Base-by-base conservation (phyloP, 2,329 filamentous ascomycete genomes). In the Calonectria naviculata region DNA sequence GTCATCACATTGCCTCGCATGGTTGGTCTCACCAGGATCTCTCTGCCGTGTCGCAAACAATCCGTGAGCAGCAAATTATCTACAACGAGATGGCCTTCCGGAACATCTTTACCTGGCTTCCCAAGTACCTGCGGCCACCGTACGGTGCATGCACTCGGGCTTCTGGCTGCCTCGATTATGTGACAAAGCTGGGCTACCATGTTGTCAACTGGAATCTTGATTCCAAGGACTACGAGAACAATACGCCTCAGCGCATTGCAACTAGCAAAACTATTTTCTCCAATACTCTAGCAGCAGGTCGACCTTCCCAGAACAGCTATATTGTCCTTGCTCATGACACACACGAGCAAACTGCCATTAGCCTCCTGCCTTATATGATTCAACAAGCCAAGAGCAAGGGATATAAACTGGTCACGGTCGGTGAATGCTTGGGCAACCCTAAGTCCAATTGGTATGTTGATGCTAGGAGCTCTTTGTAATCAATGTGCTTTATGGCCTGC, bases 131-230 rank as follows among this genome's bases (percentile, higher is more conserved):
- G 81, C 84, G 85, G 0, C 83, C 85, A 0, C 85, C 86, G 0
- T 87, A 85, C 79, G 86, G 85, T 17, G 84, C 84, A 31, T 86
- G 84, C 77, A 84, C 83, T 58, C 70, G 71, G 4, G 79, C 73
- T 0, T 85, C 83, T 9, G 83, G 85, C 52, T 49, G 46, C 17
- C 24, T 49, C 13, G 80, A 75, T 26, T 80, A 83, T 79, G 75
- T 87, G 46, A 80, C 75, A 13, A 79, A 81, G 28, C 74, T 91
- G 7, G 87, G 87, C n/a, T 91, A 91, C 79, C 88, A 91, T 75
- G 78, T 91, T 75, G 85, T 86, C 31, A 90, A 90, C 81, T 91
- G 90, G 75, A 87, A 90, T 77, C 82, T 92, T 54, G 90, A 92
- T 76, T 92, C 90, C 4, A 85, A 89, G 65, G 90, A 91, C 65